Conservation (phyloP, 1,284 basidiomycete genomes). For the Ceratobasidium sp. region DNA sequence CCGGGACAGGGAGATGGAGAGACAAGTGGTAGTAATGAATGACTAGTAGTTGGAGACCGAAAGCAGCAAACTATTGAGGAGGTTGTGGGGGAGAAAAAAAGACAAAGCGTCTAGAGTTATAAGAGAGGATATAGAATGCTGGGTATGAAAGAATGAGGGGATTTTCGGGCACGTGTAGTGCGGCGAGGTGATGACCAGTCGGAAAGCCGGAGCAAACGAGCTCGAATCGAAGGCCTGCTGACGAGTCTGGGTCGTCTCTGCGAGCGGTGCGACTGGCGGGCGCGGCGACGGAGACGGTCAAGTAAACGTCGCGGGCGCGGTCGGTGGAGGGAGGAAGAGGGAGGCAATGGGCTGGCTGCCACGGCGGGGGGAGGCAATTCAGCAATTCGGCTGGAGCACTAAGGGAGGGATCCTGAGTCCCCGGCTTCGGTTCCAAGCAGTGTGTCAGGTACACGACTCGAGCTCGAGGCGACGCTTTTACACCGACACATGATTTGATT, state of each 20-base stretch:
- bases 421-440: slow-evolving; percentile 35
- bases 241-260: slow-evolving; percentile 34
- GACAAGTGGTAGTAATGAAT: slow-evolving; percentile 34
- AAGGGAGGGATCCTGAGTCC: slow-evolving; percentile 34
- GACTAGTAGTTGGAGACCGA: slow-evolving; percentile 43
- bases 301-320: slow-evolving; percentile 41
- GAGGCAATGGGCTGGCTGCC: not conserved
- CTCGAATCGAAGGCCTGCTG: slow-evolving; percentile 43
- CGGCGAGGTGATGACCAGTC: slow-evolving; percentile 31
- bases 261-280: slow-evolving; percentile 21
- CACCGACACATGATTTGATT: slow-evolving; percentile 18
- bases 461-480: slow-evolving; percentile 43
- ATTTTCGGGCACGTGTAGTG: slow-evolving; percentile 42
- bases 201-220: slow-evolving; percentile 33
- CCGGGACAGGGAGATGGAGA: slow-evolving; percentile 2
- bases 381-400: slow-evolving; percentile 28
- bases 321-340: slow-evolving; percentile 28
- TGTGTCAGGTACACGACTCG: slow-evolving; percentile 40
- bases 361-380: slow-evolving; percentile 7
- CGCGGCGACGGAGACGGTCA: slow-evolving; percentile 42
- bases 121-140: slow-evolving; percentile 32
- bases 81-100: slow-evolving; percentile 16
- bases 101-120: slow-evolving; percentile 36
- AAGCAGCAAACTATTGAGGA: slow-evolving; percentile 41
- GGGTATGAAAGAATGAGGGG: slow-evolving; percentile 41